phyloP scores from a whole-genome alignment of 2,329 filamentous ascomycete species.

The Allantophomopsis lycopodina region DNA sequence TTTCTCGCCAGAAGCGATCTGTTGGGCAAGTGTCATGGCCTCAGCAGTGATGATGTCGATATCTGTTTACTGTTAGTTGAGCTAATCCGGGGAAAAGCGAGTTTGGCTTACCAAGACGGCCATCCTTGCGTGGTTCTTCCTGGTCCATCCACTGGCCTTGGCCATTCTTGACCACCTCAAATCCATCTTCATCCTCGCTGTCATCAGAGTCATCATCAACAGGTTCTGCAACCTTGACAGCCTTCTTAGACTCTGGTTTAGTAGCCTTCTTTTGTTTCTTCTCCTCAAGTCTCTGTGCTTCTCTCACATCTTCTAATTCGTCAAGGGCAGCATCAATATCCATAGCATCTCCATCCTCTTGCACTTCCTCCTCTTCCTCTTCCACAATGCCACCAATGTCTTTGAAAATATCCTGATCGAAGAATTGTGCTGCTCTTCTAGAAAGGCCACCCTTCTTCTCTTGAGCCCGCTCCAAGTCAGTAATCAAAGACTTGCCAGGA shows the following conservation, averaged over 20 bases:
- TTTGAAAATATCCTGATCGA: constrained; percentile 89
- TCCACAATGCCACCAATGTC: constrained; percentile 58
- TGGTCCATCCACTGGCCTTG: constrained; percentile 54
- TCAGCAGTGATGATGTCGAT: constrained; percentile 99
- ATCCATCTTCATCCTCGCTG: constrained; percentile 30
- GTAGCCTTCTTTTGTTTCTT: neutral
- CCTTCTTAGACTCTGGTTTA: constrained; percentile 14
- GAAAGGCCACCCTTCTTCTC: constrained; percentile 51
- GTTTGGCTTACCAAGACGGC: constrained; percentile 37
- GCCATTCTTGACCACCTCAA: constrained; percentile 48
- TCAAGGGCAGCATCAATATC: constrained; percentile 18
- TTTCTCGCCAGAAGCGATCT: constrained; percentile 76
- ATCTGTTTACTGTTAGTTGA: constrained; percentile 33
- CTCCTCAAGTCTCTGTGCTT: neutral
- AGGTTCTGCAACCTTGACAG: constrained; percentile 12
- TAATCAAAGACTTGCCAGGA: constrained; percentile 37
- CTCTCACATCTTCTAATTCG: constrained; percentile 12
- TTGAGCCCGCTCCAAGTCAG: constrained; percentile 42
- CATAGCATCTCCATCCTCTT: constrained; percentile 20
- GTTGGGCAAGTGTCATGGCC: constrained; percentile 93
- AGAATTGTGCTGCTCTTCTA: constrained; percentile 76
- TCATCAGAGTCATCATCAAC: constrained; percentile 16
- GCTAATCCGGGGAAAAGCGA: neutral
- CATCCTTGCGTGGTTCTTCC: constrained; percentile 47
- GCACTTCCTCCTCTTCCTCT: constrained; percentile 30